These are phyloP conservation scores for Fulvia fulva DNA, from an alignment of 2,329 filamentous ascomycete genomes.

Conservation along the genomic window DNA sequence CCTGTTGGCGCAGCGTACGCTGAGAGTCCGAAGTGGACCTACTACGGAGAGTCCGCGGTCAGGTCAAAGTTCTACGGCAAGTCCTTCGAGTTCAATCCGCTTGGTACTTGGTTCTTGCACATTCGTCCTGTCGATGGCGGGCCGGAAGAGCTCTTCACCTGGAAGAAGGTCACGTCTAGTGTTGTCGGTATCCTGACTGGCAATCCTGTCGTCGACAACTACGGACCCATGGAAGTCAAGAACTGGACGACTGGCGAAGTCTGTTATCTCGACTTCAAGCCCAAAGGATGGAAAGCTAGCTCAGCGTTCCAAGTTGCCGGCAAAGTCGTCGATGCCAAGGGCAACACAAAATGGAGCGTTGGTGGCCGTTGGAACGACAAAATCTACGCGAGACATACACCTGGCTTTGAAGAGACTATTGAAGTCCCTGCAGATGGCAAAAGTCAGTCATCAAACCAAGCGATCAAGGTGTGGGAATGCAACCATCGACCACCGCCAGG, in stretches of 20 bases:
- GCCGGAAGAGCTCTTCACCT: constrained; percentile 76
- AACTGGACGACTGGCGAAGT: constrained; percentile 94
- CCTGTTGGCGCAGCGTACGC: constrained; percentile 91
- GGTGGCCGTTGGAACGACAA: constrained; percentile 97
- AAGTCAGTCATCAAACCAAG: constrained; percentile 53
- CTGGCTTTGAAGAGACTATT: constrained; percentile 76
- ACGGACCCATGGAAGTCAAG: constrained; percentile 93
- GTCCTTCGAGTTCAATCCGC: constrained; percentile 92
- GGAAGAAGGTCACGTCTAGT: constrained; percentile 97
- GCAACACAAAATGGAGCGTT: constrained; percentile 81
- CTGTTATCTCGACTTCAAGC: constrained; percentile 88
- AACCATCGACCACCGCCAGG: constrained; percentile 67
- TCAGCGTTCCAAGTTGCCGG: constrained; percentile 86
- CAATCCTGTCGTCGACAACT: constrained; percentile 95
- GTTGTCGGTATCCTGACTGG: constrained; percentile 99
- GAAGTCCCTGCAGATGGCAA: constrained; percentile 45
- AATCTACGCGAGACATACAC: constrained; percentile 88
- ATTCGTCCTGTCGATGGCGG: constrained; percentile 71
- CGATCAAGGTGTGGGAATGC: constrained; percentile 90
- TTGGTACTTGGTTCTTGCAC: constrained; percentile 94
- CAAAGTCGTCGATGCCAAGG: constrained; percentile 74
- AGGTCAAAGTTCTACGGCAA: constrained; percentile 97
- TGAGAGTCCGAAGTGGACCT: constrained; percentile 91
- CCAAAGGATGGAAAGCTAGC: constrained; percentile 90
- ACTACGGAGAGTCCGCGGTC: constrained; percentile 90